Conservation (phyloP, 371 early-diverging fungal genomes). For the Mortierella sp. region DNA sequence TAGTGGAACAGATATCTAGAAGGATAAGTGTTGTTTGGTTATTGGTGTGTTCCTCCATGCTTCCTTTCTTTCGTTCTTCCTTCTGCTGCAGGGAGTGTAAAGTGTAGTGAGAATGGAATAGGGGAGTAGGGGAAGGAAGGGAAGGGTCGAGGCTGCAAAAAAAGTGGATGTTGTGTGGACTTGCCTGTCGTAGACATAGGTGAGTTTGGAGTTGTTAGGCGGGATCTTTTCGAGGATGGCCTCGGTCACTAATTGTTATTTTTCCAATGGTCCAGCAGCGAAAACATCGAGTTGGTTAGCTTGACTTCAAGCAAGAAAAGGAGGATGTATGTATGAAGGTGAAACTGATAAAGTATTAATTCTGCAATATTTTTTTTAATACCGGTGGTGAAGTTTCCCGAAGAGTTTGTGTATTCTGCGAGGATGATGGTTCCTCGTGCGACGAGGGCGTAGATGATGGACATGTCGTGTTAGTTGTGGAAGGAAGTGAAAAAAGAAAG, state of each 20-base stretch:
- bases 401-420: slow-evolving; percentile 82
- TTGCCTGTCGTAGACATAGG: no score
- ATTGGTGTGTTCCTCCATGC: not conserved
- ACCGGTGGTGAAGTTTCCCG: slow-evolving; percentile 77
- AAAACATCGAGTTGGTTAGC: no score
- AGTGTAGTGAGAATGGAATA: not conserved
- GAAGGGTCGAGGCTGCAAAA: not conserved
- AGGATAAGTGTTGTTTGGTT: slow-evolving; percentile 60
- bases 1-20: slow-evolving; percentile 70
- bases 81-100: not conserved
- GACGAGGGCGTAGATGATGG: slow-evolving; percentile 71
- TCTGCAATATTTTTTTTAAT: no score
- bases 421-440: slow-evolving; percentile 79
- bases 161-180: no score
- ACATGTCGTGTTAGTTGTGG: not conserved
- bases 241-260: no score
- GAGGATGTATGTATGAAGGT: no score
- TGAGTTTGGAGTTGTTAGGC: no score
- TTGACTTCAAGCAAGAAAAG: no score
- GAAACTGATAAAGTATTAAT: slow-evolving; percentile 6
- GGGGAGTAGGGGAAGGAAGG: not conserved
- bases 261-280: not conserved
- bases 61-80: not conserved
- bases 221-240: no score
- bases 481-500: not conserved